Evolutionary conservation across 805 yeast species (phyloP), one percentile per base, ranked within the genome.

Genomic region (Yarrowia sp.): DNA sequence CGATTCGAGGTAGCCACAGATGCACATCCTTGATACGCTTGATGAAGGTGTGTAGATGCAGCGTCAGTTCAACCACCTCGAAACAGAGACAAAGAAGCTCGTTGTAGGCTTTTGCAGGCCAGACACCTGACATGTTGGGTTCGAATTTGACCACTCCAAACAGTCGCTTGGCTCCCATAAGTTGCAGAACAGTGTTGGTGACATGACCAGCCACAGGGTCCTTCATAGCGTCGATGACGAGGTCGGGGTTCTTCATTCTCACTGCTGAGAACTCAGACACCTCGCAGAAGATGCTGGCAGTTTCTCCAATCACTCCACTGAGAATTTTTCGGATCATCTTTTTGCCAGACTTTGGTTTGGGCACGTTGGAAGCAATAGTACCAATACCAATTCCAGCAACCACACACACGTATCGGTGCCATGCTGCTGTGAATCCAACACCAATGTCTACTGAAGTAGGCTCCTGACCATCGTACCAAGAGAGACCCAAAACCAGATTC

Each of bases 401-500:
- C 9, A 74, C 77, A 7, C 73, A 70, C 8, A 71, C 73, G 33
- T 73, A 72, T 14, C 78, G 69, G 6, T 73, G 66, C 75, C 76
- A 74, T 0, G 77, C 77, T 12, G 71, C 71, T 0, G 67, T 62
- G 65, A 68, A 74, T 1, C 78, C 78, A 2, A 65, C 65, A 2
- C 71, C 73, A 6, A 72, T 67, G 8, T 54, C 67, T 6, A 68
- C 67, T 0, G 71, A 69, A 0, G 66, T 51, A 3, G 72, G 69
- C 14, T 58, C 33, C n/a, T 70, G 72, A 5, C 67, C 68, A 6
- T 68, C 67, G 32, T 67, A 68, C 74, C 77, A 76, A 41, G 77
- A 73, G 33, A 71, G 68, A 2, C 76, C 77, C 12, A 71, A 46
- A 1, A 74, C 75, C 12, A 76, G 66, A 2, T 70, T 69, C 12